Base-by-base conservation (phyloP, 768 basidiomycete species). In the Tremella fuciformis region DNA sequence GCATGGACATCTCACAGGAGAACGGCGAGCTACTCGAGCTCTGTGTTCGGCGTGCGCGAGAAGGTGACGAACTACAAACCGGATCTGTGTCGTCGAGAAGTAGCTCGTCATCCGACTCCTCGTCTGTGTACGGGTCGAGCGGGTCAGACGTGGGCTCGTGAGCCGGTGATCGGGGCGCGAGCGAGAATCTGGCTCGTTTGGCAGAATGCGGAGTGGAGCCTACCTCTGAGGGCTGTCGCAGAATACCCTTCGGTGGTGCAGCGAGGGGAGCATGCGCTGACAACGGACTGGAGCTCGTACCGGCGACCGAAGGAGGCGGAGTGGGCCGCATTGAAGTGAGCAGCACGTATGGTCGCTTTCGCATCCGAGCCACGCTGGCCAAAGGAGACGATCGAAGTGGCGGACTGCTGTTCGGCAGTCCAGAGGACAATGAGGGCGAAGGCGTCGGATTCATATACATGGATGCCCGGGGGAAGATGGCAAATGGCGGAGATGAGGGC, bases 111-210 rank as follows among this genome's bases (percentile, higher is more conserved):
- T 56, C 50, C 11, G 54, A 26, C 56, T 50, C 44, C 6, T 48
- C 47, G 25, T 24, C 52, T 38, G 51, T 53, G 13, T 47, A 41
- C 11, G 34, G 19, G 2, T 49, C 59, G 21, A 60, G 38, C 7
- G 53, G 42, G 38, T 59, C 59, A 2, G 59, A 57, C 15, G 55
- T 54, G 9, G 52, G 29, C 11, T 58, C 54, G 1, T 55, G 55
- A 13, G 41, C 34, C 19, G 64, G 56, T 22, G 67, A 65, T 16
- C 60, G 57, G 34, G 57, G 60, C 15, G 55, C 49, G 9, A 65
- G 48, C 2, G 67, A 69, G 56, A 69, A 69, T 46, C 64, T 51
- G 15, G 66, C 61, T 4, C 63, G 57, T 47, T 66, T 66, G 16
- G 48, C 42, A 25, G 58, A 63, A 22, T 15, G 22, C 18, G 56